phyloP scores from a whole-genome alignment of 2,329 filamentous ascomycete genomes.

The Fusarium hostae region DNA sequence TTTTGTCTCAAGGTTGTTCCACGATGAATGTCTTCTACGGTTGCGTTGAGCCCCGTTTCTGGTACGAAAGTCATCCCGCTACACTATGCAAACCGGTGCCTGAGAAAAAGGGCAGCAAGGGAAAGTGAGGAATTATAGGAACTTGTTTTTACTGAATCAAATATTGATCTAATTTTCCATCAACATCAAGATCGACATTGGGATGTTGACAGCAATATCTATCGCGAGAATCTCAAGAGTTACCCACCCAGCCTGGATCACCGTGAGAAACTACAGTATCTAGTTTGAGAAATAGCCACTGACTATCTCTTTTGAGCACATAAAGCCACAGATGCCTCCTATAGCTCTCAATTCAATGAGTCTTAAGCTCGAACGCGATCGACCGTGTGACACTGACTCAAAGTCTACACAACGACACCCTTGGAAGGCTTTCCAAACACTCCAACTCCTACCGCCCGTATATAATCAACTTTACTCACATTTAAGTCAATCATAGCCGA shows the following conservation, averaged over 20 bases:
- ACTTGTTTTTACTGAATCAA: rapidly evolving
- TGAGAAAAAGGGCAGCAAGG: rapidly evolving
- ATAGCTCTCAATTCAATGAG: not conserved
- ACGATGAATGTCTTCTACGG: not conserved
- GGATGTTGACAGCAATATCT: rapidly evolving
- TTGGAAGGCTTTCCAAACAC: not conserved
- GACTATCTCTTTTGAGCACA: too few relatives aligned
- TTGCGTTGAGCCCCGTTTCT: not conserved
- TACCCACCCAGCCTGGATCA: not conserved
- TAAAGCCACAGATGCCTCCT: rapidly evolving
- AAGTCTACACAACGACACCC: not conserved
- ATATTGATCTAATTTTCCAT: rapidly evolving
- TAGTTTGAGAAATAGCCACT: rapidly evolving
- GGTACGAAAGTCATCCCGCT: rapidly evolving
- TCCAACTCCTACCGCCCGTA: not conserved
- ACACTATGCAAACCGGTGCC: not conserved
- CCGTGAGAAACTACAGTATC: not conserved
- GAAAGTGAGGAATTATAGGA: rapidly evolving
- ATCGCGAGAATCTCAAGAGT: too few relatives aligned
- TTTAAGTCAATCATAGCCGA: rapidly evolving
- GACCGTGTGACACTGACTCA: not conserved
- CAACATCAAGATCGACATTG: rapidly evolving
- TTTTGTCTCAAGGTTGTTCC: too few relatives aligned
- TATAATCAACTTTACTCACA: rapidly evolving
- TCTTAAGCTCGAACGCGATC: not conserved